These are phyloP conservation scores for Themeda triandra DNA, from an alignment of 176 grass and related monocot genomes.

Conservation along the genomic window DNA sequence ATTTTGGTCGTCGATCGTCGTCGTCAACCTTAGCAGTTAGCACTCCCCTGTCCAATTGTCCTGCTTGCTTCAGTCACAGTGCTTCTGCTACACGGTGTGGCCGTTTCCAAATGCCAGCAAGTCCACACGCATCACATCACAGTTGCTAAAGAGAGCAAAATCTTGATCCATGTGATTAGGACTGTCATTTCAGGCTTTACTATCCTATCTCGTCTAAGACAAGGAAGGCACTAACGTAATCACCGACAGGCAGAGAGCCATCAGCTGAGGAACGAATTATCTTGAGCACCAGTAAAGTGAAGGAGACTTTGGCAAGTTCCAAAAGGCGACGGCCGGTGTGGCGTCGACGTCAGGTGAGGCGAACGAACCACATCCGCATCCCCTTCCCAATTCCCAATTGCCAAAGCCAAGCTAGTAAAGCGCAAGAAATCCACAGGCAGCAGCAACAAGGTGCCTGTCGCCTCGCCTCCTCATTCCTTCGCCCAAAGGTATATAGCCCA, in stretches of 20 bases:
- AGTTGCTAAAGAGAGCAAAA: not conserved
- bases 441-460: not conserved
- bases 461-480: not conserved
- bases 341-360: conserved; percentile 13
- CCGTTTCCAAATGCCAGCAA: not conserved
- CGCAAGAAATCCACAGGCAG: not conserved
- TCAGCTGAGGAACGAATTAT: not conserved
- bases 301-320: not conserved
- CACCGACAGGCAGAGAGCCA: not conserved
- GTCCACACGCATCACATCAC: not conserved
- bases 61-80: not conserved
- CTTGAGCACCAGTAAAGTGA: not conserved
- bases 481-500: no score
- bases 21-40: not conserved
- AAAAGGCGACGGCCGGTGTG: conserved; percentile 5
- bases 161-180: not conserved
- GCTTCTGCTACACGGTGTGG: no score
- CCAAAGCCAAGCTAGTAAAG: conserved; percentile 4
- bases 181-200: not conserved
- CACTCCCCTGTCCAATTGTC: not conserved
- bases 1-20: not conserved
- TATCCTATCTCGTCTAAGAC: not conserved
- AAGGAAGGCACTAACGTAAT: not conserved
- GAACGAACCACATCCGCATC: not conserved
- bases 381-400: not conserved